A percentile compares a stretch with the other conserved stretches of the same genome.
These are phyloP conservation scores for Diplocarpon rosae DNA, from an alignment of 2,329 filamentous ascomycete species.

Conservation along the genomic window DNA sequence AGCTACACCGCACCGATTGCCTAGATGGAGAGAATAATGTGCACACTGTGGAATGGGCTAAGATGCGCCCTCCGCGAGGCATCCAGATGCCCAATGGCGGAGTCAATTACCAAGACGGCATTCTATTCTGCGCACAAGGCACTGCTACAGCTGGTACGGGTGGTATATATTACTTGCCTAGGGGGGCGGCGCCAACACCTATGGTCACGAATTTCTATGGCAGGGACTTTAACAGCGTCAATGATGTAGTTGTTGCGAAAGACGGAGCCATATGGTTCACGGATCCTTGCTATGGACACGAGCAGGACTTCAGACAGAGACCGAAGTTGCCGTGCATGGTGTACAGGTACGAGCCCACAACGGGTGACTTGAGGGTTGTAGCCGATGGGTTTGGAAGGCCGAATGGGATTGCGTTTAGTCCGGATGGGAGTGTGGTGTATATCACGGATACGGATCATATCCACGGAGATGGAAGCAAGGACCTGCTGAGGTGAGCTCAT, in stretches of 20 bases:
- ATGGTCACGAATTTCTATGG: slow-evolving; percentile 35
- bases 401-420: slow-evolving; percentile 26
- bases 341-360: slow-evolving; percentile 34
- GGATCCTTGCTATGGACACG: slow-evolving; percentile 35
- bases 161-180: slow-evolving; percentile 24
- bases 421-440: slow-evolving; percentile 32
- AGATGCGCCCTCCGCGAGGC: slow-evolving; percentile 29
- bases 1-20: slow-evolving; percentile 23
- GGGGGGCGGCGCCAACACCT: slow-evolving; percentile 14
- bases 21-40: slow-evolving; percentile 22
- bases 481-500: slow-evolving; percentile 24
- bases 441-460: slow-evolving; percentile 32
- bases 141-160: slow-evolving; percentile 14
- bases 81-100: slow-evolving; percentile 36
- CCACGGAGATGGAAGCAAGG: slow-evolving; percentile 23
- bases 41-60: slow-evolving; percentile 25
- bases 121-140: slow-evolving; percentile 35
- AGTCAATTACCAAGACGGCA: slow-evolving; percentile 31
- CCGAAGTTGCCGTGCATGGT: slow-evolving; percentile 38
- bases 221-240: slow-evolving; percentile 37
- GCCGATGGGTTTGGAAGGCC: slow-evolving; percentile 37
- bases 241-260: slow-evolving; percentile 31
- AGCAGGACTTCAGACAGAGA: slow-evolving; percentile 33
- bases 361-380: slow-evolving; percentile 34
- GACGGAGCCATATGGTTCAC: slow-evolving; percentile 40